Evolutionary conservation across 257 asterid genomes (phyloP).

Genomic region (Solanum dulcamara): DNA sequence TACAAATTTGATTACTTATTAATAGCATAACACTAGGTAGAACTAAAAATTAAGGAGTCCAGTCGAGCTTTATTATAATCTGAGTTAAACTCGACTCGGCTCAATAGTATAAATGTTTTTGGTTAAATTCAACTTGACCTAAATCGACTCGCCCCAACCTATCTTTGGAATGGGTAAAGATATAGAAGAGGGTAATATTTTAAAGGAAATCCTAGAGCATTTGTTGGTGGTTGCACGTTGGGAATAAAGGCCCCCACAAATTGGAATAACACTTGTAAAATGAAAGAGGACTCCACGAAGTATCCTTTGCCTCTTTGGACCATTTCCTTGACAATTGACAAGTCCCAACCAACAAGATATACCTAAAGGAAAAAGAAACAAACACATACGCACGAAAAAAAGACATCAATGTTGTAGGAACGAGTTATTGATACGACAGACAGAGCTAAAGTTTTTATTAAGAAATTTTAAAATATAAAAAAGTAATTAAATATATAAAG

Average conservation of each 20-base stretch:
- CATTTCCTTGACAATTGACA: background rate
- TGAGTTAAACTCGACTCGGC: background rate
- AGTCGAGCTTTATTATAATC: background rate
- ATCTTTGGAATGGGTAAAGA: background rate
- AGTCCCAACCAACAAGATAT: background rate
- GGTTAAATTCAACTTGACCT: too few relatives aligned
- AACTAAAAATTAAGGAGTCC: background rate
- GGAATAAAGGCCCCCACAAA: constrained; percentile 3
- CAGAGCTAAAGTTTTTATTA: accelerated
- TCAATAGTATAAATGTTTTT: too few relatives aligned
- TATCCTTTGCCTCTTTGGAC: background rate
- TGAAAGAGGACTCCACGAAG: background rate
- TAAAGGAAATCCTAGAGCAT: background rate
- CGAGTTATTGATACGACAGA: background rate
- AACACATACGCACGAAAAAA: background rate
- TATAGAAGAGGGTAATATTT: background rate
- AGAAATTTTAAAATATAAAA: background rate
- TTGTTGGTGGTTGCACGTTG: constrained; percentile 1
- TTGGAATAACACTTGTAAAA: background rate
- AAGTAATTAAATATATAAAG: background rate
- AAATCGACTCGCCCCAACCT: background rate
- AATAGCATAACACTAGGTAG: background rate
- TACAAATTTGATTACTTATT: background rate
- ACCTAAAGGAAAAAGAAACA: background rate
- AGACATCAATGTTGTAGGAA: background rate